Percentiles rank a stretch among this genome's conserved stretches.
Evolutionary conservation across 169 alveolate genomes (phyloP).

Genomic region (Eimeria tenella): DNA sequence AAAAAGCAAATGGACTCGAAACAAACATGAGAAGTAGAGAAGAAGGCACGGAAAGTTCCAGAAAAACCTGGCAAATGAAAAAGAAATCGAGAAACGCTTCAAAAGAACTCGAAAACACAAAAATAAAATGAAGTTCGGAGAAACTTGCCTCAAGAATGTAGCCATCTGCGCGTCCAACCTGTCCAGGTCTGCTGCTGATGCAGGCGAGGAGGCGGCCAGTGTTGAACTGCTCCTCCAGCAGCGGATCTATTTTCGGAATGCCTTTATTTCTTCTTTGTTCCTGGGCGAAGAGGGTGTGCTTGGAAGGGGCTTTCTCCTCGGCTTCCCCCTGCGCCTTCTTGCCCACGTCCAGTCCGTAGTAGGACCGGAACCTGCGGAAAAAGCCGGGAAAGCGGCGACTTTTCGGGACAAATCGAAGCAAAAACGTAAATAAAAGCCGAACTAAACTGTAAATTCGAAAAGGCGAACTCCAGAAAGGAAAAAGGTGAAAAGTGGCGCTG

Average conservation of each 20-base stretch:
- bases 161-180: constrained; percentile 98
- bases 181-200: constrained; percentile 99
- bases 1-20: no score
- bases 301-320: constrained; percentile 80
- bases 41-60: no score
- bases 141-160: constrained; percentile 95
- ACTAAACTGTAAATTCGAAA: neutral
- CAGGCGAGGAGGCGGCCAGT: constrained; percentile 98
- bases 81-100: no score
- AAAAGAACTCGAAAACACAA: no score
- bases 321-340: constrained; percentile 83
- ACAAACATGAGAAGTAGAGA: no score
- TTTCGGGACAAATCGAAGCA: neutral
- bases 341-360: constrained; percentile 85
- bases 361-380: constrained; percentile 72
- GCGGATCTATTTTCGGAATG: constrained; percentile 86
- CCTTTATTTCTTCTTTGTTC: constrained; percentile 86
- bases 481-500: neutral
- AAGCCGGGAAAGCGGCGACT: neutral
- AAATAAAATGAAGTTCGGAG: neutral
- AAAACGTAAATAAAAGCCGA: neutral
- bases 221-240: constrained; percentile 96
- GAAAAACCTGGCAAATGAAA: no score
- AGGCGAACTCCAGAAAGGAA: neutral
- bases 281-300: constrained; percentile 80